Base-by-base conservation (phyloP, 2,329 filamentous ascomycete genomes). In the Aspergillus udagawae region DNA sequence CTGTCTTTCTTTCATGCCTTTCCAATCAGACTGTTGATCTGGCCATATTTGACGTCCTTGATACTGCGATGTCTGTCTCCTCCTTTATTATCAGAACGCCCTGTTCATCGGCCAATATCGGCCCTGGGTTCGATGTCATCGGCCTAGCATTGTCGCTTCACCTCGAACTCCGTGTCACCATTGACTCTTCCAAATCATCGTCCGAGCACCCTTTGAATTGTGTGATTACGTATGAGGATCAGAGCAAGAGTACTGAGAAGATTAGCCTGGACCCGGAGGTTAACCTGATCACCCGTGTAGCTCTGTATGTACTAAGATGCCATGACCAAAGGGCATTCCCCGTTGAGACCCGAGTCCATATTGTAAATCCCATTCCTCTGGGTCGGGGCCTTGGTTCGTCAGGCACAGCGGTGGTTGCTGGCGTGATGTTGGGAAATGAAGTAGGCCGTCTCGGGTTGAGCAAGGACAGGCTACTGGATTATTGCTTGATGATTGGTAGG, bases 61-160 rank as follows among this genome's bases (percentile, higher is more conserved):
- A 38, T 47, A 41, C 52, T 28, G 54, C 56, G 49, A 63, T 63
- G 63, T 52, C 62, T 59, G 60, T 65, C 52, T 63, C 65, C 52
- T 85, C 84, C 54, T 88, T 89, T 75, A 79, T 83, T 65, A 90
- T 92, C 81, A 86, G 83, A 77, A 91, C 91, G 60, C 93, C 93
- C 63, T 95, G 91, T 79, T 97, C 93, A 59, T 97, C 92, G 60
- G 93, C 93, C 78, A 97, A 97, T 81, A 97, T 97, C 72, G 93
- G 91, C 65, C 93, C 93, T 51, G 93, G 93, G 58, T 99, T 97
- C 82, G 93, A 99, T 80, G 93, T 97, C 68, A 96, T 97, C 73
- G 77, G 94, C 65, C 87, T 99, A 60, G 93, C 93, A 8, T 83
- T 99, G 65, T 96, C 92, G 64, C 87, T 97, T 75, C 96, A 93